These are phyloP conservation scores for Chaetomium sp. DNA, from an alignment of 2,329 filamentous ascomycete genomes.

Conservation along the genomic window DNA sequence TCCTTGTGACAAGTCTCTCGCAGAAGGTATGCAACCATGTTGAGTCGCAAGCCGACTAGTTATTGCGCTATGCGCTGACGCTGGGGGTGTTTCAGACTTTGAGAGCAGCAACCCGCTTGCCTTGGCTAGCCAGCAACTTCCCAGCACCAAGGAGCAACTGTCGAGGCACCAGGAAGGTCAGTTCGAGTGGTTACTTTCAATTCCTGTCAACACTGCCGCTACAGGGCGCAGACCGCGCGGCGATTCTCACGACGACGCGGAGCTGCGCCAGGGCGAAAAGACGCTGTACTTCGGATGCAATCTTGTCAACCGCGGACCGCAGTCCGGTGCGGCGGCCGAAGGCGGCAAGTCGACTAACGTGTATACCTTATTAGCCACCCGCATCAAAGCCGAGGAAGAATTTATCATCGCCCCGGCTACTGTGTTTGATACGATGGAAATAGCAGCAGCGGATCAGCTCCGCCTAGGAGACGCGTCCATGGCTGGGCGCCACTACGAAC, in stretches of 20 bases:
- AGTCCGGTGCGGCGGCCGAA: slow-evolving; percentile 32
- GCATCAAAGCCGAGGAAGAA: slow-evolving; percentile 39
- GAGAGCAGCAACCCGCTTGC: slow-evolving; percentile 35
- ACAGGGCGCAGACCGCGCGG: slow-evolving; percentile 24
- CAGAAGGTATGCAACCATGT: slow-evolving; percentile 18
- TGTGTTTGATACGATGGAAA: slow-evolving; percentile 17
- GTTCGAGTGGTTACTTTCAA: slow-evolving; percentile 54
- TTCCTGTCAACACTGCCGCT: slow-evolving; percentile 35
- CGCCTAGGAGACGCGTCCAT: slow-evolving; percentile 2
- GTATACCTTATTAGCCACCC: slow-evolving; percentile 53
- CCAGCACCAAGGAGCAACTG: slow-evolving; percentile 41
- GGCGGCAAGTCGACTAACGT: slow-evolving; percentile 40
- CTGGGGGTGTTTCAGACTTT: slow-evolving; percentile 15
- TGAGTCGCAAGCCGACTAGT: neutral
- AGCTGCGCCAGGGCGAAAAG: slow-evolving; percentile 30
- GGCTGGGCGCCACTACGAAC: slow-evolving; percentile 18
- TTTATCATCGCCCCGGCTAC: slow-evolving; percentile 5
- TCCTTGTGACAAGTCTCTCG: neutral
- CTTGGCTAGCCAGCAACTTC: slow-evolving; percentile 33
- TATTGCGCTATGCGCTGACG: slow-evolving; percentile 6
- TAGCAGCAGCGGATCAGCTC: neutral
- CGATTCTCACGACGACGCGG: slow-evolving; percentile 26
- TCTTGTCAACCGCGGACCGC: slow-evolving; percentile 46
- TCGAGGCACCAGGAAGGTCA: slow-evolving; percentile 51
- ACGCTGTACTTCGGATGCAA: slow-evolving; percentile 56